Evolutionary conservation across 768 basidiomycete species (phyloP).

Genomic region (Suillus sp.): DNA sequence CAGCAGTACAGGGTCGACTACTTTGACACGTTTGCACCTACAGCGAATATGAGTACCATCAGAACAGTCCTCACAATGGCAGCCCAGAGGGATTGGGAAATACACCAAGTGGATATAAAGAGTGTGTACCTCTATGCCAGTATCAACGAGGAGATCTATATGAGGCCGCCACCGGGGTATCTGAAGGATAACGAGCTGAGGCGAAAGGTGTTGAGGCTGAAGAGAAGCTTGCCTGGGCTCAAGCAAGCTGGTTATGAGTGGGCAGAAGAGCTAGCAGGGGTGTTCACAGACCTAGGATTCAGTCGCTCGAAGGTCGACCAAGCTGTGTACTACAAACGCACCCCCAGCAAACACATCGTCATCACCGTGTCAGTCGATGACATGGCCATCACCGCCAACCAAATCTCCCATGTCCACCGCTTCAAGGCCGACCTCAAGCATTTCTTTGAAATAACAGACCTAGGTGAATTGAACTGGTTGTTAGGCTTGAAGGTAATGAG

Average conservation of each 20-base stretch:
- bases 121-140: neutral
- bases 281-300: neutral
- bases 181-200: neutral
- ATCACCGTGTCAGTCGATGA: slow-evolving; percentile 9
- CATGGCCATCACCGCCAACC: slow-evolving; percentile 7
- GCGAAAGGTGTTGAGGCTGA: neutral
- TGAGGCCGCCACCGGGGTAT: neutral
- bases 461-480: slow-evolving; percentile 20
- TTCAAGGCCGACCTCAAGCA: slow-evolving; percentile 23
- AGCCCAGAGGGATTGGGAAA: no score
- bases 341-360: neutral
- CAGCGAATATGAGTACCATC: no score
- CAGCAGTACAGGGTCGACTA: no score
- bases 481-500: slow-evolving; percentile 17
- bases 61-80: no score
- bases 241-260: neutral
- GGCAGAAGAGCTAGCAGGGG: neutral
- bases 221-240: neutral
- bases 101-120: no score
- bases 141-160: neutral
- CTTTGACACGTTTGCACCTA: no score
- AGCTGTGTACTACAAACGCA: neutral
- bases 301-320: neutral
- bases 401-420: neutral
- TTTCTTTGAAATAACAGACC: slow-evolving; percentile 34